phyloP scores from a whole-genome alignment of 495 filamentous ascomycete genomes.

The Annulohypoxylon moriforme region DNA sequence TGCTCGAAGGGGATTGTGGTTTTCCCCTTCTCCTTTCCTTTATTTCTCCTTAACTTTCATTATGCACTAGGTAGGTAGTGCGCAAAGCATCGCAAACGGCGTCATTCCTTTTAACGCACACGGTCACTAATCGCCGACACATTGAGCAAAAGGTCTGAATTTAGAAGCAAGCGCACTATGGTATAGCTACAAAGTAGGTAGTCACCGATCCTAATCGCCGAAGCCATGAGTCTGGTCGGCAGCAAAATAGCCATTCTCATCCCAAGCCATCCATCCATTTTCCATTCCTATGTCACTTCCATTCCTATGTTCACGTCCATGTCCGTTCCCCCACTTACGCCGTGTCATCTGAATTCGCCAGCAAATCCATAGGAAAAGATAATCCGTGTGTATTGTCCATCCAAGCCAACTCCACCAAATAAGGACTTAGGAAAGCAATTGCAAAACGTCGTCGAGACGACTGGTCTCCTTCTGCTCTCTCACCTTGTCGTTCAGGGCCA shows the following conservation, averaged over 20 bases:
- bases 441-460: slow-evolving; percentile 56
- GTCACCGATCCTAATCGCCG: not conserved
- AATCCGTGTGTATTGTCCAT: too few species aligned
- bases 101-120: too few species aligned
- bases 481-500: slow-evolving; percentile 76
- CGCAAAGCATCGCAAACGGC: too few species aligned
- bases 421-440: slow-evolving; percentile 44
- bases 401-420: not conserved
- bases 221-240: slow-evolving; percentile 2
- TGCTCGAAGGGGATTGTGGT: too few species aligned
- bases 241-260: not conserved
- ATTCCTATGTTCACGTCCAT: too few species aligned
- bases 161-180: not conserved
- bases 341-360: not conserved
- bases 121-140: not conserved
- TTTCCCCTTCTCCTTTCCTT: too few species aligned
- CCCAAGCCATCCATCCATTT: not conserved
- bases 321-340: not conserved
- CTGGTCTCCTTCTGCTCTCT: slow-evolving; percentile 57
- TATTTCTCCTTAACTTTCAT: too few species aligned
- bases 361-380: not conserved
- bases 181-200: too few species aligned
- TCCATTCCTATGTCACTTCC: too few species aligned
- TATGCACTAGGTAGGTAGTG: too few species aligned
- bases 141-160: slow-evolving; percentile 1